Evolutionary conservation across 2,329 filamentous ascomycete species (phyloP), one percentile per base, ranked within the genome.

Genomic region (Epichloe baconii): DNA sequence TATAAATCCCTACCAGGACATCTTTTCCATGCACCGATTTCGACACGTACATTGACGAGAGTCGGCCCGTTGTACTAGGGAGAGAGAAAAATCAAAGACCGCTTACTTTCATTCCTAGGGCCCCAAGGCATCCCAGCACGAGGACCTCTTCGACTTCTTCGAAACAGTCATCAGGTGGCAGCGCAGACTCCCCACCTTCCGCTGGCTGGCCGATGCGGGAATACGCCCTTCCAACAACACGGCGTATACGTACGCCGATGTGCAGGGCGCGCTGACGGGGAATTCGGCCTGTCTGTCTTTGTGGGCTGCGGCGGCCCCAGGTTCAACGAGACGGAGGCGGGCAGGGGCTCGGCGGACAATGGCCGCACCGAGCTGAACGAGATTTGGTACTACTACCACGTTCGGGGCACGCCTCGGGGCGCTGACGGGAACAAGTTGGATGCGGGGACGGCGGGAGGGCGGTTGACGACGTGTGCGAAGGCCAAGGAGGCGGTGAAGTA

Each of bases 301-400:
- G 61, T 85, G 51, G 80, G 79, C 5, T 85, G 81, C 68, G 68
- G 70, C 0, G 82, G 81, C 0, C 76, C 79, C 8, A 62, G 70
- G 21, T 85, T 74, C 64, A 85, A 84, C 61, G 68, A 74, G 55
- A 85, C 81, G 14, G 71, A 62, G 19, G 77, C 74, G 7, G 81
- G 82, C 2, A 70, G 65, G 53, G 74, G 75, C 19, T 74, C 72
- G 2, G 58, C 60, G 2, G 81, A 85, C 58, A 74, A 68, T 51
- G 80, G 82, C 2, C 67, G 67, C 55, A 84, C 79, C 1, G 69
- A 74, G 35, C 57, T 85, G 46, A 74, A 63, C 53, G 82, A 86
- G 70, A 71, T 82, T 12, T 85, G 80, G 80, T 85, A 85, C 60
- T 84, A 83, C 59, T 73, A 77, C 62, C 75, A 83, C 63, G 76